These are phyloP conservation scores for Daldinia loculata DNA, from an alignment of 495 filamentous ascomycete species.

Conservation along the genomic window DNA sequence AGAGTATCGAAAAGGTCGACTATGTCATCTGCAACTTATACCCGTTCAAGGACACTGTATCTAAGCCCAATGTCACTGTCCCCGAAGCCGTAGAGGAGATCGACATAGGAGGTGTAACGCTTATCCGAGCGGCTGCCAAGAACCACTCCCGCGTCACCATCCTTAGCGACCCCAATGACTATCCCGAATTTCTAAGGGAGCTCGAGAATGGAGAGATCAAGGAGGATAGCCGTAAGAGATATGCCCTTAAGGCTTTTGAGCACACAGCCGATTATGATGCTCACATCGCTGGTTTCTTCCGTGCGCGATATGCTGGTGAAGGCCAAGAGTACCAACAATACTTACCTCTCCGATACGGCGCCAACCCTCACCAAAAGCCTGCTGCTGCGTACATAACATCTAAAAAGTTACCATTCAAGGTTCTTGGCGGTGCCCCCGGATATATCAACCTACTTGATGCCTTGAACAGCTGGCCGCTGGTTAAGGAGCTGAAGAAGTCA, in stretches of 20 bases:
- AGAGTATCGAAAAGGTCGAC: constrained; percentile 97
- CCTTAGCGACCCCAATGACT: constrained; percentile 91
- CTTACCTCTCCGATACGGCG: constrained; percentile 87
- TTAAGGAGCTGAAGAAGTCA: constrained; percentile 93
- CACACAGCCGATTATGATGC: constrained; percentile 98
- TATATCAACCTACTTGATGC: constrained; percentile 98
- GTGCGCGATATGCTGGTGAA: constrained; percentile 90
- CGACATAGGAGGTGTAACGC: constrained; percentile 96
- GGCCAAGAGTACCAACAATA: constrained; percentile 84
- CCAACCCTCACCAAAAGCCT: constrained; percentile 97
- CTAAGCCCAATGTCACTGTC: constrained; percentile 95
- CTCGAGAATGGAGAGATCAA: constrained; percentile 86
- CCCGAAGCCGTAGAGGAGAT: constrained; percentile 97
- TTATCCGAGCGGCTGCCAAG: constrained; percentile 96
- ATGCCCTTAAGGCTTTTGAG: constrained; percentile 96
- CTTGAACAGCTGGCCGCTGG: constrained; percentile 94
- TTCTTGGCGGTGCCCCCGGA: constrained; percentile 89
- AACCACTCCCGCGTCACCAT: constrained; percentile 96
- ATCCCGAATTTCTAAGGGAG: constrained; percentile 91
- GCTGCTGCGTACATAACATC: constrained; percentile 81
- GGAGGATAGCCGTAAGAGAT: constrained; percentile 80
- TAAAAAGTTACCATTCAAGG: constrained; percentile 89
- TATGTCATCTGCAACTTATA: constrained; percentile 99
- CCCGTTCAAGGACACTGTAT: constrained; percentile 96
- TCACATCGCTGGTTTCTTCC: constrained; percentile 95